phyloP scores from a whole-genome alignment of 257 asterid species.

The Verbascum thapsus region DNA sequence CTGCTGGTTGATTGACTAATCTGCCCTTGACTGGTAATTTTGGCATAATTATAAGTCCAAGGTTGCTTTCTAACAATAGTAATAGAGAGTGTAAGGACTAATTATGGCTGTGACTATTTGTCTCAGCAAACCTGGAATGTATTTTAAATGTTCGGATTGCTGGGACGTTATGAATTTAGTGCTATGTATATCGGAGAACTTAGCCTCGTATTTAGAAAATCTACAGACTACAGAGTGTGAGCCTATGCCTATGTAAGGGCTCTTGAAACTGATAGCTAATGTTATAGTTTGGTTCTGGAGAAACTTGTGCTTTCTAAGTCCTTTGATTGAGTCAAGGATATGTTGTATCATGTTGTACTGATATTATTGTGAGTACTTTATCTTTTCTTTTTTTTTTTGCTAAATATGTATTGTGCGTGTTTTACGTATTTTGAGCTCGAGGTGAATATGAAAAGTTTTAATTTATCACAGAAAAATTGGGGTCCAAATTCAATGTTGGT shows the following conservation, averaged over 20 bases:
- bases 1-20: slow-evolving; percentile 61
- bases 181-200: slow-evolving; percentile 24
- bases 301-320: slow-evolving; percentile 20
- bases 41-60: slow-evolving; percentile 76
- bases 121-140: slow-evolving; percentile 60
- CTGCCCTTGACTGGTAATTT: slow-evolving; percentile 43
- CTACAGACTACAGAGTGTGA: slow-evolving; percentile 29
- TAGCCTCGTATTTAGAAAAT: slow-evolving; percentile 24
- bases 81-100: slow-evolving; percentile 39
- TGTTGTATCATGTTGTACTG: slow-evolving; percentile 21
- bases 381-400: no score
- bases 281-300: slow-evolving; percentile 12
- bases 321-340: slow-evolving; percentile 34
- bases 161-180: slow-evolving; percentile 35
- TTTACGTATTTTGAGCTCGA: no score
- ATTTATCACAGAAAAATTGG: no score
- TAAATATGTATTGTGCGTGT: no score
- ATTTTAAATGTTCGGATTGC: slow-evolving; percentile 60
- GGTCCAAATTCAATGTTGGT: no score
- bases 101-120: slow-evolving; percentile 31
- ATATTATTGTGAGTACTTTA: slow-evolving; percentile 17
- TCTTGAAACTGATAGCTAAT: background rate
- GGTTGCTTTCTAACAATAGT: slow-evolving; percentile 62
- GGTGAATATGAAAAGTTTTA: no score
- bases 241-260: slow-evolving; percentile 18